These are phyloP conservation scores for Zygosaccharomyces sapae DNA, from an alignment of 1,139 yeast species.

Conservation along the genomic window DNA sequence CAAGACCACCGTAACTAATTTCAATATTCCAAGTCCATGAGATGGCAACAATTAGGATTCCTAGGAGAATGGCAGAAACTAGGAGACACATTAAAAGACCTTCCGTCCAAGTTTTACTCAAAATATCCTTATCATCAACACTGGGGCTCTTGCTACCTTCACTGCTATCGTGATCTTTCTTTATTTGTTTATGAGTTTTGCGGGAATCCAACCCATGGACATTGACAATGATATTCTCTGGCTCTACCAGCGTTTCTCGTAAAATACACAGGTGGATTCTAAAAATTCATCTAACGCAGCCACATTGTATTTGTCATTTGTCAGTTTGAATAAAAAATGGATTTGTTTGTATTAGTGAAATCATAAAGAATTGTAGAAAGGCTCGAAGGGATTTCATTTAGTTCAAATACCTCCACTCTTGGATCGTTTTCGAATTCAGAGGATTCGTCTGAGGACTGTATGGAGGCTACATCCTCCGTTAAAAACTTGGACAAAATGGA, in stretches of 20 bases:
- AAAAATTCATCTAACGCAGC: slow-evolving; percentile 26
- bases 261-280: slow-evolving; percentile 24
- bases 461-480: slow-evolving; percentile 13
- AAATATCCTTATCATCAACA: slow-evolving; percentile 20
- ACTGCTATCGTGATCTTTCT: slow-evolving; percentile 8
- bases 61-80: slow-evolving; percentile 52
- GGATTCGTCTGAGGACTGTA: slow-evolving; percentile 8
- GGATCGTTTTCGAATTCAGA: slow-evolving; percentile 2
- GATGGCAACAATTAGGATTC: slow-evolving; percentile 51
- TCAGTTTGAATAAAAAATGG: slow-evolving; percentile 26
- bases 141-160: too few relatives aligned
- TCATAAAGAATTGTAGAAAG: slow-evolving; percentile 22
- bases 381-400: slow-evolving; percentile 19
- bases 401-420: slow-evolving; percentile 10
- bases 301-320: slow-evolving; percentile 21
- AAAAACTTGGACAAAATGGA: slow-evolving; percentile 24
- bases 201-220: slow-evolving; percentile 4
- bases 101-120: slow-evolving; percentile 36
- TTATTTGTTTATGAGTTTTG: slow-evolving; percentile 1
- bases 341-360: slow-evolving; percentile 17
- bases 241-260: slow-evolving; percentile 20
- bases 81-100: slow-evolving; percentile 65
- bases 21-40: slow-evolving; percentile 59
- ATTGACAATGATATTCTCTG: slow-evolving; percentile 23
- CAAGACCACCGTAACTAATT: slow-evolving; percentile 66